A percentile compares a stretch with the other conserved stretches of the same genome.
phyloP scores from a whole-genome alignment of 495 filamentous ascomycete species.

The Aspergillus campestris region DNA sequence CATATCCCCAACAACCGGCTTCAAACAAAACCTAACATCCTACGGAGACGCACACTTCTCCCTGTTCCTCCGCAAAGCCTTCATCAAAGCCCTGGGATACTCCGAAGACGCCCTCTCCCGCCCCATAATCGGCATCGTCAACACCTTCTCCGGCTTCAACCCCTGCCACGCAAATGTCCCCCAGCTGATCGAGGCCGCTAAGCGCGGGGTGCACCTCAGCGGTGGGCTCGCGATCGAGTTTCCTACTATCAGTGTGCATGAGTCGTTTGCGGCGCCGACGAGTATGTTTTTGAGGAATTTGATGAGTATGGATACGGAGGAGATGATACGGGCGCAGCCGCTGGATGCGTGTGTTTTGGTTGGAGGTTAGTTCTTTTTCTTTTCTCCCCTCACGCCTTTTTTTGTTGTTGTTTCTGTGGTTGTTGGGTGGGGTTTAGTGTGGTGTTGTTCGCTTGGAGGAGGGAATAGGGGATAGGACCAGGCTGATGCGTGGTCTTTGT shows the following conservation, averaged over 20 bases:
- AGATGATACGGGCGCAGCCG: constrained; percentile 60
- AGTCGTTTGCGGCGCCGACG: constrained; percentile 54
- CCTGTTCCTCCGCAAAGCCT: constrained; percentile 60
- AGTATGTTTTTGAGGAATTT: constrained; percentile 63
- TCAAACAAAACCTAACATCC: constrained; percentile 53
- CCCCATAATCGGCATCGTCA: constrained; percentile 58
- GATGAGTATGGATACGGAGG: constrained; percentile 68
- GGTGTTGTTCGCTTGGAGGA: background rate
- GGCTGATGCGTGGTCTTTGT: background rate
- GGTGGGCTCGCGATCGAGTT: constrained; percentile 58
- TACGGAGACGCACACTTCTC: constrained; percentile 65
- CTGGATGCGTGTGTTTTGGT: constrained; percentile 57
- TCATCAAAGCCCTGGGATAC: constrained; percentile 63
- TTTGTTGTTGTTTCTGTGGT: background rate
- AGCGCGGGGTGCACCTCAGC: constrained; percentile 51
- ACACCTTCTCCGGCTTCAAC: constrained; percentile 59
- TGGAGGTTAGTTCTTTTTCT: constrained; percentile 42
- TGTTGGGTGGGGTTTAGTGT: too few species aligned
- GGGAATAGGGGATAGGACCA: background rate
- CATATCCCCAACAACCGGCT: constrained; percentile 39
- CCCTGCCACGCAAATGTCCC: constrained; percentile 61
- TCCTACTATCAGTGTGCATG: constrained; percentile 57
- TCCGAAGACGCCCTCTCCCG: constrained; percentile 56
- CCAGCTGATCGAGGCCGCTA: constrained; percentile 57
- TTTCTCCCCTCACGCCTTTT: background rate